Base-by-base conservation (phyloP, 1,284 basidiomycete species). In the Irpex sp. region DNA sequence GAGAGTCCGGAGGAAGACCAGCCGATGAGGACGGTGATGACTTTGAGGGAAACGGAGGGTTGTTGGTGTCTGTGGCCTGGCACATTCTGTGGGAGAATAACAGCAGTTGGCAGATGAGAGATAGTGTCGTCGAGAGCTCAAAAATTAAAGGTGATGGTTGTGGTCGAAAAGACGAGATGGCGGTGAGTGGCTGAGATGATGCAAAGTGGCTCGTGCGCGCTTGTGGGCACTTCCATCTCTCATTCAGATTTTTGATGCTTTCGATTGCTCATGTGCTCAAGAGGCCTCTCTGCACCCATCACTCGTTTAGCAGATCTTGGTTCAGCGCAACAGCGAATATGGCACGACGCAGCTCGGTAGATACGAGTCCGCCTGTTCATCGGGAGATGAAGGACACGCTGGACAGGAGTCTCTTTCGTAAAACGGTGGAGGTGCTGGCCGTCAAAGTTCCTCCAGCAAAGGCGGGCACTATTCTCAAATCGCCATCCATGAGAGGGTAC, bases 361-460 rank as follows among this genome's bases (percentile, higher is more conserved):
- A 90, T 69, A 72, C 77, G 5, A 83, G 85, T 11, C 85, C 86
- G 26, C 89, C 89, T 0, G 36, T 66, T 66, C 78, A 54, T 78
- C 83, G 71, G 76, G 76, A 70, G 71, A 72, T 73, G 77, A 82
- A 73, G 73, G 72, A 68, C 63, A 74, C 73, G 26, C 76, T 96
- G 19, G 86, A 95, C 77, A 85, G 82, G 63, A 70, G 75, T 61
- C 81, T 80, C 13, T 96, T 96, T 71, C 79, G 74, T 13, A 87
- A 86, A 73, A 79, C 80, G 0, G 68, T 95, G 1, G 78, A 84
- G 13, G 79, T 94, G 4, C 78, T 96, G 34, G 91, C 88, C 6
- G 86, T 82, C 4, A 81, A 85, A 31, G 80, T 93, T 9, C 81
- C 85, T 36, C 83, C 87, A 2, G 74, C 75, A 13, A 82, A 83